Base-by-base conservation (phyloP, 169 alveolate genomes). In the Eimeria praecox region DNA sequence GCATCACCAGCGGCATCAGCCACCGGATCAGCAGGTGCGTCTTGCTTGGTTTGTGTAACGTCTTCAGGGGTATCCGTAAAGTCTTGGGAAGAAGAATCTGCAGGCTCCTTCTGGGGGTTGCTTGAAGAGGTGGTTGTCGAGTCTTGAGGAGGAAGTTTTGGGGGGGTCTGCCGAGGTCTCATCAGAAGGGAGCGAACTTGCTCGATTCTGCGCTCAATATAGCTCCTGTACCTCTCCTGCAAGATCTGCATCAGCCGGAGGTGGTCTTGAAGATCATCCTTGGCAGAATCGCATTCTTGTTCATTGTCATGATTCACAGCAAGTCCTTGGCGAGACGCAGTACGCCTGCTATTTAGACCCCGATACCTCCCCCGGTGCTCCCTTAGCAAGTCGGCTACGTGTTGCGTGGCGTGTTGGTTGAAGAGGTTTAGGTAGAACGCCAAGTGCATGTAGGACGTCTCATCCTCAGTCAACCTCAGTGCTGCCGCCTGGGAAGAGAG, bases 171-270 rank as follows among this genome's bases (percentile, higher is more conserved):
- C 38, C 69, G 69, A 71, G 82, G 40, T 71, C 82, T 71, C 49
- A 71, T 42, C 14, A 71, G 12, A 9, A 38, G 30, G n/a, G n/a
- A 5, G 14, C 85, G 46, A 22, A 38, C 14, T n/a, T 73, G 35
- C 85, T 33, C 54, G 9, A 73, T 73, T 24, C 85, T 33, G 8
- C 8, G 56, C 52, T 73, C 85, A 20, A 73, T 38, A 9, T 38
- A 54, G 85, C 30, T 40, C 85, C 85, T 73, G 52, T 73, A 73
- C 20, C 85, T 73, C 4, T 33, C 85, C 20, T 73, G 85, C 46
- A 73, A 24, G 33, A 73, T 35, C 85, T 73, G 85, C 40, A 73
- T 8, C 35, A 73, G 54, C 27, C 85, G 22, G 1, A 73, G 49
- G 8, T 54, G 85, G 14, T 33, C 30, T 33, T 73, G 85, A 12